A percentile compares a stretch with the other conserved stretches of the same genome.
Conservation (phyloP, 768 basidiomycete genomes). For the Filobasidium wieringae region DNA sequence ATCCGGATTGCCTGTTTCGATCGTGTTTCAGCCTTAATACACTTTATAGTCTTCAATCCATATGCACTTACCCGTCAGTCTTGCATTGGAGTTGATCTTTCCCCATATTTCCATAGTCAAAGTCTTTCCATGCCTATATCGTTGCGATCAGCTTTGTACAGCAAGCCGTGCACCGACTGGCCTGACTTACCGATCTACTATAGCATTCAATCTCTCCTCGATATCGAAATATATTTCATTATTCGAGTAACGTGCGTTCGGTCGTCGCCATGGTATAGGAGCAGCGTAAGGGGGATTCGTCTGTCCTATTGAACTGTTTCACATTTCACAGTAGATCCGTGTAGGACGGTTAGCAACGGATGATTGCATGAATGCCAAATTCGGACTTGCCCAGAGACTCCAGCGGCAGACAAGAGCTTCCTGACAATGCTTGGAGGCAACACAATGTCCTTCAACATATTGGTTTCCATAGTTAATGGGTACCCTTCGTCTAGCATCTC, state of each 20-base stretch:
- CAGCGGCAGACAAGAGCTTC: constrained; percentile 51
- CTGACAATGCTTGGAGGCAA: constrained; percentile 76
- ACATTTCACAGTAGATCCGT: not conserved
- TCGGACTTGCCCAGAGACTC: constrained; percentile 43
- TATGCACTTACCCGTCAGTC: constrained; percentile 55
- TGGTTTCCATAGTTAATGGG: constrained; percentile 79
- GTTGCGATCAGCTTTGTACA: not conserved
- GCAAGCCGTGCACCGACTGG: constrained; percentile 16
- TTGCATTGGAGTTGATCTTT: constrained; percentile 61
- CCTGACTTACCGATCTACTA: constrained; percentile 57
- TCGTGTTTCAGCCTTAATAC: too few species aligned
- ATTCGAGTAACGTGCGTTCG: constrained; percentile 65
- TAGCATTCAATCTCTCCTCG: constrained; percentile 63
- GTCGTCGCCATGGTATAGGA: constrained; percentile 85
- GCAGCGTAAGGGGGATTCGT: constrained; percentile 58
- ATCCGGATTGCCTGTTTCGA: constrained; percentile 69
- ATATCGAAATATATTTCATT: constrained; percentile 94
- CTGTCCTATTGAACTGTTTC: constrained; percentile 26
- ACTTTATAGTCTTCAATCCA: too few species aligned
- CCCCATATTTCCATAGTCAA: constrained; percentile 62
- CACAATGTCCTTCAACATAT: constrained; percentile 83
- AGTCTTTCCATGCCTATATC: constrained; percentile 54
- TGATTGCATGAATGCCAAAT: not conserved
- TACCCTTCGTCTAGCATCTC: constrained; percentile 90
- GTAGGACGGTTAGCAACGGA: not conserved